phyloP scores from a whole-genome alignment of 352 stramenopile species.

The Pythium brassicae region DNA sequence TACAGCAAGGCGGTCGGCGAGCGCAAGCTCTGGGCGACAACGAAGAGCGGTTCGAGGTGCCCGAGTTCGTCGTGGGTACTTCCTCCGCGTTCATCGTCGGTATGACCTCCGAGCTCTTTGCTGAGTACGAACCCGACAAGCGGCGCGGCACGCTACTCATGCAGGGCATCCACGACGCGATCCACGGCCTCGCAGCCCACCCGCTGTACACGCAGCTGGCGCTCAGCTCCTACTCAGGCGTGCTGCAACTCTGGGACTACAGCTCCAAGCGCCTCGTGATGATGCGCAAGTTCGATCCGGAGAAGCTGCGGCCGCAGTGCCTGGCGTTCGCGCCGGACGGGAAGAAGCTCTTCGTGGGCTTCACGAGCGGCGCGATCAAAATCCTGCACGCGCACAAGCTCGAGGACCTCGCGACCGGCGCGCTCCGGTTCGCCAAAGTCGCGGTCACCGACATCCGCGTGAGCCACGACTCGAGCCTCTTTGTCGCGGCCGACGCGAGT shows the following conservation, averaged over 20 bases:
- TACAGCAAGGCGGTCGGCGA: neutral
- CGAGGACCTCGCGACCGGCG: conserved; percentile 55
- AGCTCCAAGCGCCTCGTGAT: conserved; percentile 76
- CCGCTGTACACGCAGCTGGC: conserved; percentile 70
- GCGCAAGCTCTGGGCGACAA: conserved; percentile 15
- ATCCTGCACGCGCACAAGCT: conserved; percentile 74
- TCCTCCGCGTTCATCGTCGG: conserved; percentile 84
- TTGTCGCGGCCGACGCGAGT: conserved; percentile 75
- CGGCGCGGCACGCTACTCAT: conserved; percentile 87
- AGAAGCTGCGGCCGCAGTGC: conserved; percentile 70
- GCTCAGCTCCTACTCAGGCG: conserved; percentile 75
- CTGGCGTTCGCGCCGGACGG: conserved; percentile 78
- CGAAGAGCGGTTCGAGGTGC: conserved; percentile 60
- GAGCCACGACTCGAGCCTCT: conserved; percentile 60
- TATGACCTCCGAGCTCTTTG: conserved; percentile 74
- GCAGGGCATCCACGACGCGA: conserved; percentile 88
- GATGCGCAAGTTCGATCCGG: conserved; percentile 66
- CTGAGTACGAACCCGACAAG: conserved; percentile 80
- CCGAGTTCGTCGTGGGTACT: conserved; percentile 91
- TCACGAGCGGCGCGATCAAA: conserved; percentile 84
- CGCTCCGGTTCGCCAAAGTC: conserved; percentile 56
- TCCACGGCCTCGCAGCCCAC: conserved; percentile 76
- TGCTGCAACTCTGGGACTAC: conserved; percentile 92
- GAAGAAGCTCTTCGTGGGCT: conserved; percentile 80
- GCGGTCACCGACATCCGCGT: conserved; percentile 79